Evolutionary conservation across 2,329 filamentous ascomycete species (phyloP), one percentile per base, ranked within the genome.

Genomic region (Hypoxylon sp.): DNA sequence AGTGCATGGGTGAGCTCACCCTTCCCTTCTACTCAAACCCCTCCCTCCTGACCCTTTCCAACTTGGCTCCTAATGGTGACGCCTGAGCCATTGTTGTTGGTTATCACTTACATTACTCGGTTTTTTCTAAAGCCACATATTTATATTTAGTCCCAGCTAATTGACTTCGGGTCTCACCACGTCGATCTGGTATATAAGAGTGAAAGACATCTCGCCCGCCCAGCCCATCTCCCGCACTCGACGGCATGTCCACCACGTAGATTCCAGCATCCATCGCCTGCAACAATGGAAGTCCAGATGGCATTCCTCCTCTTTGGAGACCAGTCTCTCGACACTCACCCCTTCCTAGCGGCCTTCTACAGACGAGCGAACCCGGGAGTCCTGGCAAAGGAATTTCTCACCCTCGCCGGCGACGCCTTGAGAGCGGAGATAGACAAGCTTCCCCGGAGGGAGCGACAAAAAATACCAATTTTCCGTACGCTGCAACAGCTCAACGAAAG

Each of bases 261-360:
- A n/a, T n/a, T n/a, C n/a, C n/a, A n/a, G n/a, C 62, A 67, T 17
- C 54, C 48, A 62, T 62, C 56, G 47, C 46, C 38, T 24, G 66
- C 10, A 71, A 75, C 61, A 59, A 81, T 80, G 78, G 76, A 74
- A 68, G 73, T 77, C 72, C 73, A 78, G 70, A 75, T 82, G 73
- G 77, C 78, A 48, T 83, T 81, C 71, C 81, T 88, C 72, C 82
- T 90, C 61, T 89, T 90, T 71, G 87, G 87, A 76, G 88, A 90
- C 70, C 88, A 90, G 75, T 89, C 87, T 58, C 80, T 86, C 67
- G 85, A 88, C 72, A 87, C 87, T 67, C 84, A 88, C 70, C 78
- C 77, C 65, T 85, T 88, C 63, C 75, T 90, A 59, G 82, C 85
- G 47, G 77, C 81, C 55, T 81, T 83, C 66, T 80, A 75, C 68